A percentile compares a stretch with the other conserved stretches of the same genome.
These are phyloP conservation scores for Aspergillus fumigatiaffinis DNA, from an alignment of 2,329 filamentous ascomycete genomes.

Conservation along the genomic window DNA sequence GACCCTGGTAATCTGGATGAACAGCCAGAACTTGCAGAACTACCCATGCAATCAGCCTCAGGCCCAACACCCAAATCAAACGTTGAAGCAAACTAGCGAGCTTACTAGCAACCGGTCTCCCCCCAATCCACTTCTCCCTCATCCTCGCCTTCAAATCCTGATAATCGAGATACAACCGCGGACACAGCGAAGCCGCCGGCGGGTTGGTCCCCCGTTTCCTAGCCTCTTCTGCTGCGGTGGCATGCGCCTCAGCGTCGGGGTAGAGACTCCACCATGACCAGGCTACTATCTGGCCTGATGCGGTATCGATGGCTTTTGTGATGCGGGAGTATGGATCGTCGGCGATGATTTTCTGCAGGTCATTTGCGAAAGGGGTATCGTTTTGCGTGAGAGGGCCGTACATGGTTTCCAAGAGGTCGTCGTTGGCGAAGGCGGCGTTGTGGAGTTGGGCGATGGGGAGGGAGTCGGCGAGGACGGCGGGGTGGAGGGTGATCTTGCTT, in stretches of 20 bases:
- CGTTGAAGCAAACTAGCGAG: neutral
- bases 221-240: neutral
- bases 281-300: neutral
- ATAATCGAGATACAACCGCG: conserved; percentile 1
- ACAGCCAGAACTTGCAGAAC: conserved; percentile 3
- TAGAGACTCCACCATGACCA: conserved; percentile 6
- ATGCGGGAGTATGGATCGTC: neutral
- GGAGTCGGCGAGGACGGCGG: neutral
- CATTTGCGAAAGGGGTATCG: neutral
- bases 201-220: neutral
- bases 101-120: neutral
- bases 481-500: neutral
- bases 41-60: neutral
- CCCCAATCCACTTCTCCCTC: conserved; percentile 1
- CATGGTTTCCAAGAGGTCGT: neutral
- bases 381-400: conserved; percentile 1
- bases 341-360: neutral
- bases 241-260: neutral
- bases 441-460: neutral
- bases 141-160: neutral
- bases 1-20: neutral
- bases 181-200: neutral
- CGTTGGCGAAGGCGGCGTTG: neutral
- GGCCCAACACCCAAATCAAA: neutral
- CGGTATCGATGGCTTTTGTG: neutral